Conservation (phyloP, 495 filamentous ascomycete genomes). For the Aspergillus egyptiacus region DNA sequence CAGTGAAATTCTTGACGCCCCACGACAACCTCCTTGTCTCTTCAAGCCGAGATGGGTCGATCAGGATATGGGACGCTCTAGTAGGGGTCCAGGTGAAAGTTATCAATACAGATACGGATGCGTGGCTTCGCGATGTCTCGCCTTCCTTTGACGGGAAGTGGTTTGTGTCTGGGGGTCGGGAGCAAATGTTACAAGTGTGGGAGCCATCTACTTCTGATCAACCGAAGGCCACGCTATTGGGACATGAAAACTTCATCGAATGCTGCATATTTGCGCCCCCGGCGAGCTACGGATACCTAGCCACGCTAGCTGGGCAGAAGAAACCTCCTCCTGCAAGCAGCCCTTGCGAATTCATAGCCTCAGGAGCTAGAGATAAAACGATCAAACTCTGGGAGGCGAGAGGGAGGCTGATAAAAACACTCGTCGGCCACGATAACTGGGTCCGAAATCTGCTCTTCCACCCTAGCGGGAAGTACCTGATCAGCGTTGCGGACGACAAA, state of each 20-base stretch:
- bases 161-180: constrained; percentile 75
- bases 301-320: constrained; percentile 75
- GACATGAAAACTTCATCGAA: constrained; percentile 85
- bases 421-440: constrained; percentile 95
- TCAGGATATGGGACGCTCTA: constrained; percentile 82
- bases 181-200: constrained; percentile 79
- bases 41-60: constrained; percentile 70
- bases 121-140: constrained; percentile 83
- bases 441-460: constrained; percentile 84
- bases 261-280: constrained; percentile 87
- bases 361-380: constrained; percentile 83
- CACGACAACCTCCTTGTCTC: constrained; percentile 74
- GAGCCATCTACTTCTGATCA: constrained; percentile 48
- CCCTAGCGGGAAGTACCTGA: constrained; percentile 86
- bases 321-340: constrained; percentile 71
- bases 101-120: constrained; percentile 63
- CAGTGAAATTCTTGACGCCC: constrained; percentile 82
- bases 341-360: constrained; percentile 79
- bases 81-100: constrained; percentile 88
- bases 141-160: constrained; percentile 79
- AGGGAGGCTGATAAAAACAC: constrained; percentile 79
- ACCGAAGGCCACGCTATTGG: constrained; percentile 54
- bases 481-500: constrained; percentile 85
- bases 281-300: constrained; percentile 67
- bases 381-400: constrained; percentile 87